phyloP scores from a whole-genome alignment of 768 basidiomycete species.

The Mycena polygramma region DNA sequence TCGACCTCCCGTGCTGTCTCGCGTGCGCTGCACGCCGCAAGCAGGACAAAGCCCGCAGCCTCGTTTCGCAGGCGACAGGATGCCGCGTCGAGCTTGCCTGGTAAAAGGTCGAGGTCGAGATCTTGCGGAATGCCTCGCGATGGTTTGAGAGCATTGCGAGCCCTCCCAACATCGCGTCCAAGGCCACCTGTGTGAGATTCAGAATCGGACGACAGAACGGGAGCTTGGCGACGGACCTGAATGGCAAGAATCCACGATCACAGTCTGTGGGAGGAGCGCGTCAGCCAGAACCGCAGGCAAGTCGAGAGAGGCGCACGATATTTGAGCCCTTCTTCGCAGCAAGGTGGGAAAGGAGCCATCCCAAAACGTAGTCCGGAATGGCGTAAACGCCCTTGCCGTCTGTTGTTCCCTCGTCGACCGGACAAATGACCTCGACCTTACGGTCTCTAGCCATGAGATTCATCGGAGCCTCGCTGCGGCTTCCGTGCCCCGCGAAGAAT shows the following conservation, averaged over 20 bases:
- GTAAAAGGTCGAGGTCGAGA: neutral
- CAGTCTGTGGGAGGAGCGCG: neutral
- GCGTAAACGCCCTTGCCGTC: neutral
- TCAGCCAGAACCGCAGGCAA: neutral
- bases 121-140: neutral
- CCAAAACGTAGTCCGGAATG: constrained; percentile 1
- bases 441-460: neutral
- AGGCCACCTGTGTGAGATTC: neutral
- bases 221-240: neutral
- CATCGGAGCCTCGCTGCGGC: neutral
- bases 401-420: neutral
- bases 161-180: neutral
- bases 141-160: neutral
- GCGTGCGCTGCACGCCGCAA: neutral
- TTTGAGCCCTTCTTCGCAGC: neutral
- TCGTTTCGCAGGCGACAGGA: neutral
- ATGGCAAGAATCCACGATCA: neutral
- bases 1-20: neutral
- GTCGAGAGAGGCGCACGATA: neutral
- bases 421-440: neutral
- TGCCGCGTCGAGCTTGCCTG: neutral
- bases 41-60: neutral
- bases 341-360: neutral
- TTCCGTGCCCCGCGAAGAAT: neutral
- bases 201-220: neutral